Conservation (phyloP, 305 asterid species). For the Fraxinus ornus region DNA sequence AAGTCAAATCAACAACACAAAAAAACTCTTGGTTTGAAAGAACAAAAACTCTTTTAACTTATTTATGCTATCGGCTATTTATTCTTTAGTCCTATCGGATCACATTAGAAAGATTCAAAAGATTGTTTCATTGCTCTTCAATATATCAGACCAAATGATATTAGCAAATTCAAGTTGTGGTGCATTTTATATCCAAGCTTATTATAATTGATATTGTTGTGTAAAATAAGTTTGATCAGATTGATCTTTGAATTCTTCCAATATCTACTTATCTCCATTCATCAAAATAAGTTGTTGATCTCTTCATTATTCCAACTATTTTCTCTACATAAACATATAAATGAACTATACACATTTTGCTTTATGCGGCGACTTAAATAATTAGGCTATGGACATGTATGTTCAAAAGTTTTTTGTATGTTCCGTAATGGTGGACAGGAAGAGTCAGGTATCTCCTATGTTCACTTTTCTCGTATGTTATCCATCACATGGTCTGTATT, state of each 20-base stretch:
- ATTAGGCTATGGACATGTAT: not conserved
- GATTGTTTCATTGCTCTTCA: not conserved
- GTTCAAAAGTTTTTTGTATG: not conserved
- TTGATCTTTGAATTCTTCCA: not conserved
- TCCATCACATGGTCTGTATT: not conserved
- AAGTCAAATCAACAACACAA: not conserved
- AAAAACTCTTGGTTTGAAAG: not conserved
- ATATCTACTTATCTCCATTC: not conserved
- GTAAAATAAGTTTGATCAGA: not conserved
- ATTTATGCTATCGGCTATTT: not conserved
- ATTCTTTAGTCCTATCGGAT: not conserved
- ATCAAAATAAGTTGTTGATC: not conserved
- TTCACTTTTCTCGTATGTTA: not conserved
- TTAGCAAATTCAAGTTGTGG: not conserved
- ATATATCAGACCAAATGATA: not conserved
- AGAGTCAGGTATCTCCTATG: not conserved
- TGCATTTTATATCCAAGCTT: not conserved
- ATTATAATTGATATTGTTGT: not conserved
- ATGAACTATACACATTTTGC: not conserved
- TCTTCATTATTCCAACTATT: not conserved
- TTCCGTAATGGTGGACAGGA: not conserved
- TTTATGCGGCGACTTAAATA: not conserved
- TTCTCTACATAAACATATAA: not conserved
- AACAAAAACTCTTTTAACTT: not conserved
- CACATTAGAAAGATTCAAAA: not conserved